Evolutionary conservation across 2,329 filamentous ascomycete species (phyloP).

Genomic region (Aspergillus flavus): DNA sequence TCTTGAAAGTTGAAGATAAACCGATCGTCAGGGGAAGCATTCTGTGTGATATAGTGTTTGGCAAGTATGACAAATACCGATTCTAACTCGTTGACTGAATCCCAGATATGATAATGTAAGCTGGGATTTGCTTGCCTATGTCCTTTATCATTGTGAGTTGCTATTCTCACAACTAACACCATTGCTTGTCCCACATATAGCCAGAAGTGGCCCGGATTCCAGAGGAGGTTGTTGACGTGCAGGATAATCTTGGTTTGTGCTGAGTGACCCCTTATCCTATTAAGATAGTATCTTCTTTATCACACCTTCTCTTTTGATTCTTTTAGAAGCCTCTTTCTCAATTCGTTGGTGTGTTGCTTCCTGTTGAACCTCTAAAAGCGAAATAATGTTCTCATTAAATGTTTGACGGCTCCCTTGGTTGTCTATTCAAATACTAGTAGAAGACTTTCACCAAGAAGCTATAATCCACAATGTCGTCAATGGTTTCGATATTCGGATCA

Average conservation of each 20-base stretch:
- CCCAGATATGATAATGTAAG: slow-evolving; percentile 16
- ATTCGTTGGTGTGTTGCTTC: not conserved
- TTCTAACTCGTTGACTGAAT: slow-evolving; percentile 10
- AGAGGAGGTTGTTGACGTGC: not conserved
- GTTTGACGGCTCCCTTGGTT: not conserved
- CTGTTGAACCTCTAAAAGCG: not conserved
- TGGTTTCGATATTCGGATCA: not conserved
- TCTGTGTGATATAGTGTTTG: not conserved
- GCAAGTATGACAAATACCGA: slow-evolving; percentile 17
- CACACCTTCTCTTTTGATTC: not conserved
- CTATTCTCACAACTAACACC: slow-evolving; percentile 5
- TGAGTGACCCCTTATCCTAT: not conserved
- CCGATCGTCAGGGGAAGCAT: not conserved
- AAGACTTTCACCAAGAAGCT: not conserved
- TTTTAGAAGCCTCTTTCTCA: not conserved
- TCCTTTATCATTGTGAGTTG: slow-evolving; percentile 10
- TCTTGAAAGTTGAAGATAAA: slow-evolving; percentile 14
- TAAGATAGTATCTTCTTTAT: not conserved
- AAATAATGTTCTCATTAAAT: not conserved
- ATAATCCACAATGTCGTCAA: not conserved
- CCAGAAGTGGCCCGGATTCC: slow-evolving; percentile 6
- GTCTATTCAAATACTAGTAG: not conserved
- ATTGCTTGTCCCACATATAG: slow-evolving; percentile 16
- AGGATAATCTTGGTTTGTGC: not conserved
- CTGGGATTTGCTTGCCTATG: not conserved